Evolutionary conservation across 805 yeast species (phyloP).

Genomic region (Yamadazyma endophytica): DNA sequence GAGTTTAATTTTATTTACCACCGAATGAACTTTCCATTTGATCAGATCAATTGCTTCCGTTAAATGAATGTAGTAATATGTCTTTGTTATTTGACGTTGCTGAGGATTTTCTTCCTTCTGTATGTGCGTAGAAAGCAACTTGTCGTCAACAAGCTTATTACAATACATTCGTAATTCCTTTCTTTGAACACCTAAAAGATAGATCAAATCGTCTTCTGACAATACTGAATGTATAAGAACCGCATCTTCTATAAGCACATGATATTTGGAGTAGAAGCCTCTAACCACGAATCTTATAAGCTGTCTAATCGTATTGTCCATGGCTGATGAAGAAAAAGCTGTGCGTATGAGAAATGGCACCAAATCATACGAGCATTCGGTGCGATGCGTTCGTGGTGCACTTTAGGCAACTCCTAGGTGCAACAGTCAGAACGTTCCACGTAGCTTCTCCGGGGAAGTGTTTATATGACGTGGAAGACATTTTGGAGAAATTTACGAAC

Average conservation of each 20-base stretch:
- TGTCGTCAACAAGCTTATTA: slow-evolving; percentile 78
- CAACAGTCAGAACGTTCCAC: too few relatives aligned
- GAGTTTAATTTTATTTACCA: slow-evolving; percentile 73
- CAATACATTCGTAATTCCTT: slow-evolving; percentile 84
- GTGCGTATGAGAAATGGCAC: too few relatives aligned
- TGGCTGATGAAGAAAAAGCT: too few relatives aligned
- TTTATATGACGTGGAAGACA: too few relatives aligned
- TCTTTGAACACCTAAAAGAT: slow-evolving; percentile 74
- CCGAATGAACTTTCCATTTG: slow-evolving; percentile 91
- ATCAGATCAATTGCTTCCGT: slow-evolving; percentile 94
- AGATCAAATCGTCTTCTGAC: slow-evolving; percentile 86
- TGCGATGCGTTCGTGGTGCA: too few relatives aligned
- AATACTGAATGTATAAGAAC: slow-evolving; percentile 81
- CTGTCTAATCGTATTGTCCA: slow-evolving; percentile 44
- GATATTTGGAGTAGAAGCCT: slow-evolving; percentile 83
- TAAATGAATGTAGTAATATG: slow-evolving; percentile 81
- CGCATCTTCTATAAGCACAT: slow-evolving; percentile 82
- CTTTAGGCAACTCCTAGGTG: too few relatives aligned
- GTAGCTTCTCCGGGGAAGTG: too few relatives aligned
- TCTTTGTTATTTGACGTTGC: slow-evolving; percentile 63
- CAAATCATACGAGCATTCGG: too few relatives aligned
- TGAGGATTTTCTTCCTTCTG: slow-evolving; percentile 57
- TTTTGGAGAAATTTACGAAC: too few relatives aligned
- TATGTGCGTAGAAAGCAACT: slow-evolving; percentile 64
- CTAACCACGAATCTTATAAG: slow-evolving; percentile 77